These are phyloP conservation scores for Paradendryphiella salina DNA, from an alignment of 2,329 filamentous ascomycete species.

Conservation along the genomic window DNA sequence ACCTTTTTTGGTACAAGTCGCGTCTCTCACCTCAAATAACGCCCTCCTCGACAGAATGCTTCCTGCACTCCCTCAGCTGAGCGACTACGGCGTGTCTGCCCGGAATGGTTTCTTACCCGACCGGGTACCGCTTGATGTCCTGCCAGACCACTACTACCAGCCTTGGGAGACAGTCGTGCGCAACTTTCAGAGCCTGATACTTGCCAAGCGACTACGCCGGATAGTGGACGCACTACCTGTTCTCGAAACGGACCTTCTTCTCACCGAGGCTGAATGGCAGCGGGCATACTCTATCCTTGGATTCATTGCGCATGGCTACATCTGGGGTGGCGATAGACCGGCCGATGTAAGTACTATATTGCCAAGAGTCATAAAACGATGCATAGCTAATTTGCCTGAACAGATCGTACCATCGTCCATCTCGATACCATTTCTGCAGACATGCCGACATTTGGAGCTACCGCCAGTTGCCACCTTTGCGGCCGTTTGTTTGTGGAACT, in stretches of 20 bases:
- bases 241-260: conserved; percentile 78
- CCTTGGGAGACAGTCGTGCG: conserved; percentile 88
- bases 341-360: conserved; percentile 60
- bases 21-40: background rate
- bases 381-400: conserved; percentile 21
- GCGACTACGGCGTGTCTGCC: conserved; percentile 79
- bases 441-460: conserved; percentile 78
- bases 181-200: conserved; percentile 83
- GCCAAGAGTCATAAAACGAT: background rate
- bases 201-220: conserved; percentile 79
- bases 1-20: too few relatives aligned
- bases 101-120: conserved; percentile 85
- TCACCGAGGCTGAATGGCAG: conserved; percentile 87
- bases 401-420: conserved; percentile 75
- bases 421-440: conserved; percentile 76
- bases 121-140: conserved; percentile 73
- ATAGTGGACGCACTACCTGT: conserved; percentile 81
- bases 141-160: conserved; percentile 90
- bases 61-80: conserved; percentile 54
- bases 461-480: conserved; percentile 94
- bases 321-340: conserved; percentile 82
- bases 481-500: conserved; percentile 93
- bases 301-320: conserved; percentile 81
- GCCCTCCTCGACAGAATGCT: conserved; percentile 41
- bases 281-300: conserved; percentile 78